Evolutionary conservation across 83 land plant species (phyloP).

Genomic region (Isoetes engelmannii): DNA sequence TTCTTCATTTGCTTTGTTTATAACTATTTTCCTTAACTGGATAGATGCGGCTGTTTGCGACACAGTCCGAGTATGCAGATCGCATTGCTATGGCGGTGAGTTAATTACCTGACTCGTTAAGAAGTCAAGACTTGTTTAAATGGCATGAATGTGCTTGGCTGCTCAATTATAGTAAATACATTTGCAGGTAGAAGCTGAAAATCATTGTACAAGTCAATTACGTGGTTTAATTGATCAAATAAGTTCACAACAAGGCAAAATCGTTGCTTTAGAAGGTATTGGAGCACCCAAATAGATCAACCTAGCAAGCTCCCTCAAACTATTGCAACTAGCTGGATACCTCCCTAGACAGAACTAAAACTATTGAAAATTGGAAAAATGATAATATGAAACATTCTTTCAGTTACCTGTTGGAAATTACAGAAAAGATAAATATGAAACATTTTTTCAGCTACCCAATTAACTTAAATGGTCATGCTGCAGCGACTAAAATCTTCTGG

Average conservation of each 20-base stretch:
- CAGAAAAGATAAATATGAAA: not conserved
- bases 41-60: constrained; percentile 27
- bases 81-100: constrained; percentile 30
- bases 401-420: not conserved
- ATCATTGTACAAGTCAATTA: constrained; percentile 58
- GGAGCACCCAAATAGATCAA: not conserved
- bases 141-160: not conserved
- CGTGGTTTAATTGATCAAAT: constrained; percentile 68
- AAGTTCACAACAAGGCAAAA: constrained; percentile 59
- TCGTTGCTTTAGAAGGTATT: constrained; percentile 65
- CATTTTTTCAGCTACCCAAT: not conserved
- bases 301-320: not conserved
- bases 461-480: too few species aligned
- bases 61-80: constrained; percentile 28
- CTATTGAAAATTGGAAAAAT: not conserved
- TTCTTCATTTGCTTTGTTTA: not conserved
- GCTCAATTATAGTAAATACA: not conserved
- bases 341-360: not conserved
- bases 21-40: not conserved
- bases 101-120: not conserved
- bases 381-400: not conserved
- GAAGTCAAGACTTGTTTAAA: not conserved
- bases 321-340: not conserved
- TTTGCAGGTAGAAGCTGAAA: constrained; percentile 56
- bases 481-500: too few species aligned